A percentile compares a stretch with the other conserved stretches of the same genome.
Conservation (phyloP, 768 basidiomycete species). For the Russula abietina region DNA sequence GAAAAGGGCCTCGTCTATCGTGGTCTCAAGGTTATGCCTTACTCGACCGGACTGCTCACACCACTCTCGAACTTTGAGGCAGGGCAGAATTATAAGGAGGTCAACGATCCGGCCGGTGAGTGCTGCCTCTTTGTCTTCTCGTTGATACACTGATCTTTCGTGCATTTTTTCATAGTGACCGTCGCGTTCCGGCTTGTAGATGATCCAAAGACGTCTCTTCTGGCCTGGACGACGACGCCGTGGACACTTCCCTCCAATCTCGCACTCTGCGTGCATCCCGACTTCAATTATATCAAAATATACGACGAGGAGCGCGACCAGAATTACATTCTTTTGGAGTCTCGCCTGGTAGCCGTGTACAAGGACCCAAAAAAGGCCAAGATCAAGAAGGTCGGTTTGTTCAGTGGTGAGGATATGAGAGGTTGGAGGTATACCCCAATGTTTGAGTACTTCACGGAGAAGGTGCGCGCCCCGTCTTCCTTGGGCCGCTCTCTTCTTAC, state of each 20-base stretch:
- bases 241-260: conserved; percentile 98
- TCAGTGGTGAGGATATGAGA: conserved; percentile 88
- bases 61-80: conserved; percentile 98
- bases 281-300: conserved; percentile 94
- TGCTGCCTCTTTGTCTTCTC: conserved; percentile 1
- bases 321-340: conserved; percentile 90
- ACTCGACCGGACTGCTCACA: conserved; percentile 93
- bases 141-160: neutral
- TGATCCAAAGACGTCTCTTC: conserved; percentile 80
- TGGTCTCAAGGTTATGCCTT: conserved; percentile 94
- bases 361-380: conserved; percentile 97
- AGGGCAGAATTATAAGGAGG: conserved; percentile 84
- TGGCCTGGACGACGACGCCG: conserved; percentile 99
- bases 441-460: conserved; percentile 94
- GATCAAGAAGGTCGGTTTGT: conserved; percentile 83
- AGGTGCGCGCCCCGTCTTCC: conserved; percentile 43
- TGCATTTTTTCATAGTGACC: conserved; percentile 52
- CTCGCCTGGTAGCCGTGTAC: conserved; percentile 80
- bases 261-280: conserved; percentile 92
- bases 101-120: conserved; percentile 86
- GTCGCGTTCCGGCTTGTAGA: conserved; percentile 90
- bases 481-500: neutral
- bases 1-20: conserved; percentile 89
- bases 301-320: conserved; percentile 80
- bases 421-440: conserved; percentile 93